phyloP scores from a whole-genome alignment of 768 basidiomycete genomes.

The Tremella yokohamensis region DNA sequence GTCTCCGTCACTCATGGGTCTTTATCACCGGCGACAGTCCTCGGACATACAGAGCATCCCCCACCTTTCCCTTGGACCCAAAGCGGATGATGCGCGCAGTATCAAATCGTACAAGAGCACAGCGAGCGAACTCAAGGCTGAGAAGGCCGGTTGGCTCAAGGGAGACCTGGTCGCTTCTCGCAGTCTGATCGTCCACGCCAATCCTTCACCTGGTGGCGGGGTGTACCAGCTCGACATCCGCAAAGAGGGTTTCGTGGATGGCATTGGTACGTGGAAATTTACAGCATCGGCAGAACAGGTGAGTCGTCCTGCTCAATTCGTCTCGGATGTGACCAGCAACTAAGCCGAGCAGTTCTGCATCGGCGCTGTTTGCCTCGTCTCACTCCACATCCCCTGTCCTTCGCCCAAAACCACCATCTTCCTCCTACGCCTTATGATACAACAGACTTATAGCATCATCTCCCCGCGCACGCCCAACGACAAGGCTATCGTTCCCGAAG shows the following conservation, averaged over 20 bases:
- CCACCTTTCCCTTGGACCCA: background rate
- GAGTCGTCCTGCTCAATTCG: conserved; percentile 19
- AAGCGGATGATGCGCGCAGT: conserved; percentile 7
- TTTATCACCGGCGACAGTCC: conserved; percentile 17
- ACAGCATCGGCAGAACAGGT: conserved; percentile 37
- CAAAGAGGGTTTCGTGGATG: conserved; percentile 42
- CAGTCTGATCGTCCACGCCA: conserved; percentile 40
- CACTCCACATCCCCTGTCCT: conserved; percentile 30
- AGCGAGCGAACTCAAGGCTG: conserved; percentile 18
- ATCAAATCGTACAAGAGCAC: conserved; percentile 16
- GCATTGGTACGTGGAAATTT: conserved; percentile 33
- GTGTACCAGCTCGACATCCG: conserved; percentile 28
- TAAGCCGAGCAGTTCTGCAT: conserved; percentile 40
- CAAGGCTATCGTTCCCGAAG: conserved; percentile 25
- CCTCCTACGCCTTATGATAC: conserved; percentile 36
- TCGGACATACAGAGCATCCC: conserved; percentile 10
- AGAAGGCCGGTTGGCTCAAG: conserved; percentile 37
- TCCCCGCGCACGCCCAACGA: conserved; percentile 41
- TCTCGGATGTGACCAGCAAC: background rate
- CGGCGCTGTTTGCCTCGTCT: conserved; percentile 32
- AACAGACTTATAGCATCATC: conserved; percentile 35
- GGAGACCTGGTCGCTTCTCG: conserved; percentile 35
- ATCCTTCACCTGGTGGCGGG: conserved; percentile 33
- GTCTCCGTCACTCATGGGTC: conserved; percentile 19
- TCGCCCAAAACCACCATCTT: conserved; percentile 44